phyloP scores from a whole-genome alignment of 1,284 basidiomycete genomes.

The Coniferiporia sulphurascens region DNA sequence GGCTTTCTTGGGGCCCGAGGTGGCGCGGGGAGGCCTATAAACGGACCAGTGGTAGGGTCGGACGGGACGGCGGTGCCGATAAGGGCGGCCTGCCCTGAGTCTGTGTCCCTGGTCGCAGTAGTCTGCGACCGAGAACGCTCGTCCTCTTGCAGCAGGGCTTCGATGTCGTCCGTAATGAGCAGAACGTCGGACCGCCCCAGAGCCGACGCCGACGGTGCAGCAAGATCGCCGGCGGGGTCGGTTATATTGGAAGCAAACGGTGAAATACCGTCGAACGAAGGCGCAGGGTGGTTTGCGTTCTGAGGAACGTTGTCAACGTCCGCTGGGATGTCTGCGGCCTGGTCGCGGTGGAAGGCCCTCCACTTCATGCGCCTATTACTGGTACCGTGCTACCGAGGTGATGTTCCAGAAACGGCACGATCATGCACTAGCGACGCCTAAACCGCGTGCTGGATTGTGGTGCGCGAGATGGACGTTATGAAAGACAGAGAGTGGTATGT shows the following conservation, averaged over 20 bases:
- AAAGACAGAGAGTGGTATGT: not conserved
- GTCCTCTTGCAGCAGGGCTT: conserved; percentile 57
- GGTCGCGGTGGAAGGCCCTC: conserved; percentile 8
- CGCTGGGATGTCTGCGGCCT: not conserved
- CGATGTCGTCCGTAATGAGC: conserved; percentile 55
- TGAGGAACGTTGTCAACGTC: not conserved
- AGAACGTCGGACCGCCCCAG: conserved; percentile 26
- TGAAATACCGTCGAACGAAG: not conserved
- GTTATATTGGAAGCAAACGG: not conserved
- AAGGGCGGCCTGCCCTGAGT: not conserved
- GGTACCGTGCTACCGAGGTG: not conserved
- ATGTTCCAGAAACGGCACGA: conserved; percentile 3
- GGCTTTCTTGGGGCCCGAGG: conserved; percentile 29
- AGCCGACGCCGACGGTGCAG: not conserved
- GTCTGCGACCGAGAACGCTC: conserved; percentile 30
- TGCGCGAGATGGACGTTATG: not conserved
- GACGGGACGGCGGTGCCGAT: not conserved
- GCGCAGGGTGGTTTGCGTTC: not conserved
- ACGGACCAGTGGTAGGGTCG: not conserved
- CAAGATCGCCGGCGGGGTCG: not conserved
- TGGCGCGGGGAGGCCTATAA: conserved; percentile 34
- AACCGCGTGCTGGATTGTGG: not conserved
- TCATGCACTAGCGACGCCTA: not conserved
- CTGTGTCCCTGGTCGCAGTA: not conserved
- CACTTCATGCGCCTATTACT: conserved; percentile 6